A percentile compares a stretch with the other conserved stretches of the same genome.
Conservation (phyloP, 2,329 filamentous ascomycete genomes). For the Penicillium concentricum region DNA sequence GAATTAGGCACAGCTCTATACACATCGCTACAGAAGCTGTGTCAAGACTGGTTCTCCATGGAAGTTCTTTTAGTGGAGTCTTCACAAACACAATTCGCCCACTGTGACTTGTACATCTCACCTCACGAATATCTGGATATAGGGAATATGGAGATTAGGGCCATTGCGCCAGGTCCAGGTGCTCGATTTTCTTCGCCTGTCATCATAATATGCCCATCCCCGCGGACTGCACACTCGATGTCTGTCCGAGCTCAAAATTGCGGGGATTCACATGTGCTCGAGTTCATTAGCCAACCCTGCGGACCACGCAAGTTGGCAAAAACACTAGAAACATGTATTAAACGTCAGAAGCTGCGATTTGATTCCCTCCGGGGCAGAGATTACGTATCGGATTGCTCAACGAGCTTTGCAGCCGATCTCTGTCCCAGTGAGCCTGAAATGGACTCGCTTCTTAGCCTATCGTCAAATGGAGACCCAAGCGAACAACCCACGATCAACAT, state of each 20-base stretch:
- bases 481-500: neutral
- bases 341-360: slow-evolving; percentile 6
- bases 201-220: slow-evolving; percentile 28
- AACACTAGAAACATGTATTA: slow-evolving; percentile 19
- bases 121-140: slow-evolving; percentile 17
- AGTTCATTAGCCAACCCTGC: slow-evolving; percentile 35
- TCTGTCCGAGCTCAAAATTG: slow-evolving; percentile 2
- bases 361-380: neutral
- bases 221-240: slow-evolving; percentile 19
- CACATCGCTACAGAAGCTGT: slow-evolving; percentile 20
- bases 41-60: slow-evolving; percentile 19
- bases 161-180: neutral
- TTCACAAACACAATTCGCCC: neutral
- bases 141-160: slow-evolving; percentile 3
- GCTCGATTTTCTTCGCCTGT: slow-evolving; percentile 14
- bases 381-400: neutral
- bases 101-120: slow-evolving; percentile 25
- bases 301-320: slow-evolving; percentile 33
- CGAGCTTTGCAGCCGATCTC: neutral
- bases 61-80: slow-evolving; percentile 3
- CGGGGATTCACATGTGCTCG: slow-evolving; percentile 18
- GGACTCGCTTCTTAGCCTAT: neutral
- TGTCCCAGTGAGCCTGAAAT: neutral
- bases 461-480: neutral
- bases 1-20: slow-evolving; percentile 9